Base-by-base conservation (phyloP, 148 eudicot genomes). In the Cornus kousa region DNA sequence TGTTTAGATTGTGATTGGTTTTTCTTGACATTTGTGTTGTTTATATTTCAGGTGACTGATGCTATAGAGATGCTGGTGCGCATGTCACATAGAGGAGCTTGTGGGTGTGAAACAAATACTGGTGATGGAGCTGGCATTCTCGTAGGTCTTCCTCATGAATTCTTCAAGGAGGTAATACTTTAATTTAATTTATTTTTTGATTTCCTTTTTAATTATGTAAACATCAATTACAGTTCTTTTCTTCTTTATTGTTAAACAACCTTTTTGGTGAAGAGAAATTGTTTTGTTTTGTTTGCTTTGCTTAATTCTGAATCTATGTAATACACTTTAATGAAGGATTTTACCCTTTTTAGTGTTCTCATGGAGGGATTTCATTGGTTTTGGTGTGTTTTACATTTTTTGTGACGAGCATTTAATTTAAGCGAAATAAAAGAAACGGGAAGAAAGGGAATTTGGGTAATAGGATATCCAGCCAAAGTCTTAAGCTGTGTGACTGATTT, bases 61-160 rank as follows among this genome's bases (percentile, higher is more conserved):
- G 98, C 98, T 3, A 75, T 94, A 64, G 99, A 97, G 82, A 97
- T 97, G 99, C 87, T 97, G 84, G 92, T 94, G 37, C 87, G 99
- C 71, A 97, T 97, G 99, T 12, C 99, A 8, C 99, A 97, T 64
- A 92, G 99, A 86, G 99, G 99, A 7, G 99, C 99, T 14, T 97
- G 99, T 90, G 99, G 99, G 8, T 95, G 99, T 75, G 99, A 97
- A 86, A 79, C 96, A 0, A 97, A 97, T 69, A 97, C 99, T 9
- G 99, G 99, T 40, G 99, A 97, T 82, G 99, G 99, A 35, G 99
- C 99, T 31, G 99, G 99, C 7, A 94, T 97, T 82, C 95, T 97
- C 66, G 98, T 97, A 22, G 98, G 85, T 79, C 90, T 92, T 81
- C 99, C 99, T 74, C 99, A 94, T 80, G 86, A 92, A 65, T 97